Evolutionary conservation across 75 land plant genomes (phyloP).

Genomic region (Cupressus sempervirens): DNA sequence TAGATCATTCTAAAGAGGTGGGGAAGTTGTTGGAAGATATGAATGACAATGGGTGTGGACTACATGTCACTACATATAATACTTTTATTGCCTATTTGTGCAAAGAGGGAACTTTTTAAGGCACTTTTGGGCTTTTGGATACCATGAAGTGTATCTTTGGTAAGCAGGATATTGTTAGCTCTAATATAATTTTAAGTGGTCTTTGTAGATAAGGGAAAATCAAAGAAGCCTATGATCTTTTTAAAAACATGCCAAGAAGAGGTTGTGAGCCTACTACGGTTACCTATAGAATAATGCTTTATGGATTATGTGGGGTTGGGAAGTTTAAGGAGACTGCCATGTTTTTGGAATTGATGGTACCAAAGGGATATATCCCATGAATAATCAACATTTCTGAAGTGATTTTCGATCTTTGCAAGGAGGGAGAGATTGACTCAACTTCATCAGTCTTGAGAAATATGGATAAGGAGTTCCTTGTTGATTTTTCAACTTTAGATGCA

Average conservation of each 20-base stretch:
- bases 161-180: slow-evolving; percentile 16
- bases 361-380: slow-evolving; percentile 6
- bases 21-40: slow-evolving; percentile 14
- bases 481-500: slow-evolving; percentile 4
- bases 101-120: slow-evolving; percentile 5
- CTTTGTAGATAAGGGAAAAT: slow-evolving; percentile 8
- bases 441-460: slow-evolving; percentile 6
- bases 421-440: slow-evolving; percentile 7
- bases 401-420: slow-evolving; percentile 16
- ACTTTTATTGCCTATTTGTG: slow-evolving; percentile 7
- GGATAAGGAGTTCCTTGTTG: slow-evolving; percentile 11
- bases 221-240: slow-evolving; percentile 14
- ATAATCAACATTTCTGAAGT: not conserved
- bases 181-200: slow-evolving; percentile 8
- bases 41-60: slow-evolving; percentile 8
- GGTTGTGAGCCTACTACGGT: slow-evolving; percentile 12
- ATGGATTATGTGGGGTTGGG: slow-evolving; percentile 11
- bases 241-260: slow-evolving; percentile 20
- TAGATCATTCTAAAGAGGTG: slow-evolving; percentile 11
- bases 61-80: slow-evolving; percentile 15
- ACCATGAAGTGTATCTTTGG: slow-evolving; percentile 7
- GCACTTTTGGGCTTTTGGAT: slow-evolving; percentile 14
- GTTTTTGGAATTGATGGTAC: slow-evolving; percentile 11
- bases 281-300: slow-evolving; percentile 22
- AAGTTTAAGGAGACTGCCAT: slow-evolving; percentile 12